Evolutionary conservation across 2,329 filamentous ascomycete species (phyloP).

Genomic region (Beauveria rudraprayagi): DNA sequence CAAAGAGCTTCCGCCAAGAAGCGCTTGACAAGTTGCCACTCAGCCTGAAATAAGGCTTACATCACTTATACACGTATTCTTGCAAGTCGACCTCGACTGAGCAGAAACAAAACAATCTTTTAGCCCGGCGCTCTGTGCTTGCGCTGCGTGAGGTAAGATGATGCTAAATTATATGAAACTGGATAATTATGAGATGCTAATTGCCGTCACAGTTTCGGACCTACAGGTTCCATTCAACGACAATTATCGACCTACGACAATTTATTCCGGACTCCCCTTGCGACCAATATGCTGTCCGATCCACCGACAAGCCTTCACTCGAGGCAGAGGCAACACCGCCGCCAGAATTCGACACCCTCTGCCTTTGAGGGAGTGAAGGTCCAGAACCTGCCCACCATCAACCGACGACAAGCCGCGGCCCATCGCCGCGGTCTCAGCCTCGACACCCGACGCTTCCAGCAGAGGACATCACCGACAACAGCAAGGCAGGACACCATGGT

Average conservation of each 20-base stretch:
- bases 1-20: conserved; percentile 9
- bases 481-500: conserved; percentile 31
- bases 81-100: conserved; percentile 41
- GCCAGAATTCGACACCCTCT: conserved; percentile 79
- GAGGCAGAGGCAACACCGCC: conserved; percentile 53
- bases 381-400: conserved; percentile 51
- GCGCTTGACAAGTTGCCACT: conserved; percentile 14
- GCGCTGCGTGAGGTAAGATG: conserved; percentile 69
- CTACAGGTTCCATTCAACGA: conserved; percentile 41
- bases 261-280: conserved; percentile 58
- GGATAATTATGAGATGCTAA: conserved; percentile 19
- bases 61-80: conserved; percentile 13
- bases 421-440: conserved; percentile 82
- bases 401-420: conserved; percentile 35
- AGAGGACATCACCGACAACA: conserved; percentile 18
- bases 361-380: conserved; percentile 69
- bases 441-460: conserved; percentile 52
- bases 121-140: conserved; percentile 74
- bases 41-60: conserved; percentile 27
- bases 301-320: conserved; percentile 63
- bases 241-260: conserved; percentile 44
- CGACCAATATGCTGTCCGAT: conserved; percentile 73
- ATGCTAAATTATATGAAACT: background rate
- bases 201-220: conserved; percentile 32
- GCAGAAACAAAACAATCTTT: conserved; percentile 31